These are phyloP conservation scores for Ustilago nuda DNA, from an alignment of 1,284 basidiomycete species.

Conservation along the genomic window DNA sequence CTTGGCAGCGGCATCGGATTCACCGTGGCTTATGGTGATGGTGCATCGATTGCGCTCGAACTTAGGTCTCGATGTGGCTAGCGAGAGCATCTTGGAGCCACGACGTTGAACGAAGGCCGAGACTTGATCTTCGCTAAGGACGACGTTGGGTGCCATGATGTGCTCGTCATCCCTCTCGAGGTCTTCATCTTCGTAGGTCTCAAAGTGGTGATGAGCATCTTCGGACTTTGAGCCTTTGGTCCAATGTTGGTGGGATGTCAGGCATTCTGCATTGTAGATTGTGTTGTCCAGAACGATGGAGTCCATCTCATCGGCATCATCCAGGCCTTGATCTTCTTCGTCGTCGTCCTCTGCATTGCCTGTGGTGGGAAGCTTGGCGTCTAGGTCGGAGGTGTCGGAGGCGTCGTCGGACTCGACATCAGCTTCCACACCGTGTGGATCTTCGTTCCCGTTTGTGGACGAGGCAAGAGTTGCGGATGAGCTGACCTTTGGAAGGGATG, in stretches of 20 bases:
- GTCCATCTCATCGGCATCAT: slow-evolving; percentile 48
- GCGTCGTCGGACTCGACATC: slow-evolving; percentile 42
- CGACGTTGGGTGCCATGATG: slow-evolving; percentile 47
- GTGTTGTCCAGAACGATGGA: slow-evolving; percentile 60
- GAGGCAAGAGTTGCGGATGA: slow-evolving; percentile 22
- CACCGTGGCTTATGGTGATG: slow-evolving; percentile 81
- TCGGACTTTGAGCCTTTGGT: slow-evolving; percentile 23
- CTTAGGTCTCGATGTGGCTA: slow-evolving; percentile 73
- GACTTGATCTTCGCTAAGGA: slow-evolving; percentile 44
- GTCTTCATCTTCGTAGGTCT: slow-evolving; percentile 43
- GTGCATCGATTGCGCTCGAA: slow-evolving; percentile 94
- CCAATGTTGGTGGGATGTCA: slow-evolving; percentile 60
- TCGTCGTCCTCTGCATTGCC: slow-evolving; percentile 26
- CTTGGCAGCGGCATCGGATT: slow-evolving; percentile 58
- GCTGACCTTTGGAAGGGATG: slow-evolving; percentile 13
- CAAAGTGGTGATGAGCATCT: slow-evolving; percentile 41
- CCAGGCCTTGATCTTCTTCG: slow-evolving; percentile 32
- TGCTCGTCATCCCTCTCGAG: slow-evolving; percentile 46
- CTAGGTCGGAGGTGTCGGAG: slow-evolving; percentile 18
- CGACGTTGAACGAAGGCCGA: slow-evolving; percentile 33
- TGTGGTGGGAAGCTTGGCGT: slow-evolving; percentile 9
- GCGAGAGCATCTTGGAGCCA: slow-evolving; percentile 43
- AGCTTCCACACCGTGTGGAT: slow-evolving; percentile 28
- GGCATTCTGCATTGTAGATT: slow-evolving; percentile 60
- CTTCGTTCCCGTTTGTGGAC: slow-evolving; percentile 13